Base-by-base conservation (phyloP, 2,329 filamentous ascomycete genomes). In the Sphaceloma murrayae region DNA sequence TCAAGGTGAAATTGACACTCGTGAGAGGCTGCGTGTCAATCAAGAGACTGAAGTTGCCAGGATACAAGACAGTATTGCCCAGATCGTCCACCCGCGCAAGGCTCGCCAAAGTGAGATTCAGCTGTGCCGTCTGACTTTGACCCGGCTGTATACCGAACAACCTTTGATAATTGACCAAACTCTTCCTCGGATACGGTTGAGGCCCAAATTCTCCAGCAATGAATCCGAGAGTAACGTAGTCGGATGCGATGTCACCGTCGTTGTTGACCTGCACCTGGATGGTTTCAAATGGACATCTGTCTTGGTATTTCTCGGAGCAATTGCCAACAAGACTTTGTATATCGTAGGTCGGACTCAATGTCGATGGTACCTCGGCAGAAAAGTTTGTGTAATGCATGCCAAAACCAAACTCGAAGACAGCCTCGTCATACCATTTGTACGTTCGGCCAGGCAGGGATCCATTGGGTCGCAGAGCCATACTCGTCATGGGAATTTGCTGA, bases 311-410 rank as follows among this genome's bases (percentile, higher is more conserved):
- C 17, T 56, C 56, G 2, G 57, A 60, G 46, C 62, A 66, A 30
- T 61, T 52, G 5, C 53, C 50, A 3, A 64, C 44, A 3, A 71
- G 55, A 5, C 57, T 51, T 1, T 64, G 49, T 49, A 70, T 70
- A 40, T 45, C 48, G 53, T 53, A 59, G 18, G 34, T 46, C 24
- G 48, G 47, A 30, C 16, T 46, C 18, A 19, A 16, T 16, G 29
- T 45, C 16, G 43, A 43, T 29, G 21, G 43, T 47, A 55, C 38
- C 18, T 45, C 45, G 16, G 55, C 56, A 1, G 48, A 49, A 55
- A 78, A 78, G 27, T 58, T 72, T 3, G 74, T 78, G 58, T 78
- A 78, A 53, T 78, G 73, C 47, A 77, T 52, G 0, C 75, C 75
- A 47, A 66, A 65, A 1, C 74, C 75, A 46, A 77, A 79, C 0